Evolutionary conservation across 352 stramenopile genomes (phyloP).

Genomic region (Stramenopiles sp.): DNA sequence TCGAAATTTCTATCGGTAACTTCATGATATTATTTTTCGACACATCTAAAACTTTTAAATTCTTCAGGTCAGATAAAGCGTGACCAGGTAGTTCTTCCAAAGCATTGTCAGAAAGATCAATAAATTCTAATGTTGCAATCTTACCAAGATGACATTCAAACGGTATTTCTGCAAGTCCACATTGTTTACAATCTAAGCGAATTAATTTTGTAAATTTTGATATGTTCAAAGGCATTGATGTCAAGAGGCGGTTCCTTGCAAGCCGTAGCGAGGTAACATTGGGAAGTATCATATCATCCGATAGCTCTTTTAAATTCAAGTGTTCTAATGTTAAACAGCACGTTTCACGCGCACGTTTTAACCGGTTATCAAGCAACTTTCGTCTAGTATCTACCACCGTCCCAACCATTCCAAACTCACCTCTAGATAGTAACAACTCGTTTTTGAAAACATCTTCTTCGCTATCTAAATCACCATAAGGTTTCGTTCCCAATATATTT

Average conservation of each 20-base stretch:
- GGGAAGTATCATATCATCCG: neutral
- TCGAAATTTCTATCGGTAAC: neutral
- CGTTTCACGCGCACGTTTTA: neutral
- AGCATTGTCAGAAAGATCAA: neutral
- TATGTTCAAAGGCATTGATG: neutral
- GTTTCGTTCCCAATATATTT: neutral
- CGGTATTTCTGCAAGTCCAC: neutral
- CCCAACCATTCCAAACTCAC: neutral
- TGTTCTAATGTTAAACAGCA: neutral
- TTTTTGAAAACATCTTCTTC: constrained; percentile 1
- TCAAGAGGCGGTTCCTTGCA: neutral
- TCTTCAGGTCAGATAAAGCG: neutral
- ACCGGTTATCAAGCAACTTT: neutral
- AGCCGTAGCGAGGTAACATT: neutral
- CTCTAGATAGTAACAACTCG: neutral
- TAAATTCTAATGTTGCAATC: neutral
- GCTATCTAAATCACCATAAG: neutral
- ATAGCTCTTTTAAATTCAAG: neutral
- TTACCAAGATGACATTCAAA: neutral
- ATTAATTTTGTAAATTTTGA: neutral
- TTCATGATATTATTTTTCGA: neutral
- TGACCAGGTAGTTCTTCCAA: neutral
- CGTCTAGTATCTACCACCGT: neutral
- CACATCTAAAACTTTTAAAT: neutral
- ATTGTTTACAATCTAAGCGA: neutral